Percentiles rank a stretch among this genome's conserved stretches.
phyloP scores from a whole-genome alignment of 2,329 filamentous ascomycete genomes.

The Dactylonectria estremocensis region DNA sequence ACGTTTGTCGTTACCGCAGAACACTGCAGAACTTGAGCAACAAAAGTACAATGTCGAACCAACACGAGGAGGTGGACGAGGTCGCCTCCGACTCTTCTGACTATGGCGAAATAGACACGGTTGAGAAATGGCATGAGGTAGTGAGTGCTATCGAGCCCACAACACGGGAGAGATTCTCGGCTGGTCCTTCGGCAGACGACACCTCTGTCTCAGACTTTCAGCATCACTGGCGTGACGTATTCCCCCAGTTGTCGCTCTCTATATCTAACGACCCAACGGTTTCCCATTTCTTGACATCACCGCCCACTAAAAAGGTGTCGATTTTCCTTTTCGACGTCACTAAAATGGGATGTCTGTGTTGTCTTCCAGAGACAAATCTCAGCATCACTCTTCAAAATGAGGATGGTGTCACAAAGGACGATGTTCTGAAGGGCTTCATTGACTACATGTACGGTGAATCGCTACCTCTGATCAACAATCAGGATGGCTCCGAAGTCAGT shows the following conservation, averaged over 20 bases:
- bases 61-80: no score
- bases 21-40: no score
- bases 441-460: slow-evolving; percentile 28
- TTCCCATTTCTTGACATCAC: slow-evolving; percentile 19
- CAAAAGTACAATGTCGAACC: no score
- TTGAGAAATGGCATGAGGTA: slow-evolving; percentile 25
- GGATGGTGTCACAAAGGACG: slow-evolving; percentile 25
- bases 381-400: slow-evolving; percentile 20
- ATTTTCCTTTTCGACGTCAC: slow-evolving; percentile 16
- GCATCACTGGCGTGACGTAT: slow-evolving; percentile 26
- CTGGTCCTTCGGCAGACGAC: slow-evolving; percentile 19
- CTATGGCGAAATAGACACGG: no score
- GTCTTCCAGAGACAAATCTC: slow-evolving; percentile 14
- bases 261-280: slow-evolving; percentile 5
- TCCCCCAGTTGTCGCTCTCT: slow-evolving; percentile 3
- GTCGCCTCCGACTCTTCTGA: no score
- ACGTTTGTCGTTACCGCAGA: no score
- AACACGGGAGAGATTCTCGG: slow-evolving; percentile 12
- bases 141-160: neutral
- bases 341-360: slow-evolving; percentile 12
- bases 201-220: slow-evolving; percentile 13
- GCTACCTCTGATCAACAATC: no score
- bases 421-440: slow-evolving; percentile 15
- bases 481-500: no score
- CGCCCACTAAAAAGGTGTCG: slow-evolving; percentile 14